A percentile compares a stretch with the other conserved stretches of the same genome.
phyloP scores from a whole-genome alignment of 2,329 filamentous ascomycete species.

The Orbilia brochopaga region DNA sequence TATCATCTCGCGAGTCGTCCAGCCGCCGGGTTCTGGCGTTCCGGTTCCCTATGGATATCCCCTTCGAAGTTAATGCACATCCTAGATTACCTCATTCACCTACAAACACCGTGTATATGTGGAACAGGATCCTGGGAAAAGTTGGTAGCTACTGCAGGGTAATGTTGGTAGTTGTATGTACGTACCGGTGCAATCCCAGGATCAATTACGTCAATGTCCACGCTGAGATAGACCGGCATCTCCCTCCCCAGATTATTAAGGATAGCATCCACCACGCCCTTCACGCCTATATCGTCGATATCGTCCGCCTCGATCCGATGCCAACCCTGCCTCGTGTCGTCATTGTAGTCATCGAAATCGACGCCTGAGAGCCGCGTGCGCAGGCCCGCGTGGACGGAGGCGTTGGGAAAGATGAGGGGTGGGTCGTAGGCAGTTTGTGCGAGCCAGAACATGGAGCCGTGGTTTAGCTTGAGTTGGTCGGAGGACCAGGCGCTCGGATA shows the following conservation, averaged over 20 bases:
- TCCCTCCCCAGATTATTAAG: slow-evolving; percentile 73
- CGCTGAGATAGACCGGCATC: slow-evolving; percentile 78
- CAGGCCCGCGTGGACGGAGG: slow-evolving; percentile 79
- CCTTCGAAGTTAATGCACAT: too few species aligned
- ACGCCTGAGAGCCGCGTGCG: slow-evolving; percentile 74
- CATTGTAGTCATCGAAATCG: slow-evolving; percentile 71
- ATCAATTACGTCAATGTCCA: slow-evolving; percentile 83
- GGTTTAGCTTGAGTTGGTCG: slow-evolving; percentile 77
- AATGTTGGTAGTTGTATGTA: slow-evolving; percentile 34
- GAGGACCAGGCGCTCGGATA: slow-evolving; percentile 78
- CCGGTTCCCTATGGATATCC: slow-evolving; percentile 71
- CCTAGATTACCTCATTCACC: too few species aligned
- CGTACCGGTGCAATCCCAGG: slow-evolving; percentile 62
- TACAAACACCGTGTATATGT: too few species aligned
- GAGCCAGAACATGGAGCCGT: slow-evolving; percentile 91
- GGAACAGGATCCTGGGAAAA: too few species aligned
- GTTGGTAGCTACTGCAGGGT: background rate
- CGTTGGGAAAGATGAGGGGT: slow-evolving; percentile 73
- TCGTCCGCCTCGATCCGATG: slow-evolving; percentile 81
- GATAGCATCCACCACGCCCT: slow-evolving; percentile 73
- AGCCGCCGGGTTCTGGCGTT: slow-evolving; percentile 87
- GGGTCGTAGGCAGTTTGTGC: slow-evolving; percentile 69
- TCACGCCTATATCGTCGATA: slow-evolving; percentile 79
- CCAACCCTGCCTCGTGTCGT: slow-evolving; percentile 78
- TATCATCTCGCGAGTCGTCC: slow-evolving; percentile 88